Conservation (phyloP, 2,329 filamentous ascomycete genomes). For the Fusarium zealandicum region DNA sequence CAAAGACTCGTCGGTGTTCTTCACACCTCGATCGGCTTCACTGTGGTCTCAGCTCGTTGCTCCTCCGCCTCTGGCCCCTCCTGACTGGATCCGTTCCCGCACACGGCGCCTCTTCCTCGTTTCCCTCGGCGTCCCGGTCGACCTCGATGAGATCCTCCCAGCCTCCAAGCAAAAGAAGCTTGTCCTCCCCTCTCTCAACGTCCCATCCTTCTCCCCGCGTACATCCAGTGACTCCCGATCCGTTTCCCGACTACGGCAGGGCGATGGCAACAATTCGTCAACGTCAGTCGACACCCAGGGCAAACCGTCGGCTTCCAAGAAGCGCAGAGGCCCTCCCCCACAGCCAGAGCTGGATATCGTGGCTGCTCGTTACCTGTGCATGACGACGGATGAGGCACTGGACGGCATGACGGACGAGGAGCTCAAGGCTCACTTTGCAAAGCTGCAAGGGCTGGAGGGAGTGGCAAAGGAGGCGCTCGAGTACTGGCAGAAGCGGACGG, state of each 20-base stretch:
- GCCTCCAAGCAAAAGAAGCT: constrained; percentile 98
- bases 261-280: constrained; percentile 61
- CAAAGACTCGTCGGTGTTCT: constrained; percentile 72
- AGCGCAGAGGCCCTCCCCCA: constrained; percentile 66
- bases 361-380: constrained; percentile 78
- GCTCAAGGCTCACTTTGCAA: constrained; percentile 73
- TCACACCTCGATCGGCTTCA: constrained; percentile 85
- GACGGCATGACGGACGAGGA: constrained; percentile 80
- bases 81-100: constrained; percentile 96
- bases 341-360: constrained; percentile 81
- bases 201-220: constrained; percentile 63
- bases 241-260: constrained; percentile 54
- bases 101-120: constrained; percentile 95
- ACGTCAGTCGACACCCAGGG: constrained; percentile 67
- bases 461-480: constrained; percentile 79
- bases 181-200: constrained; percentile 86
- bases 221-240: constrained; percentile 63
- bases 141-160: constrained; percentile 95
- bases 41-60: constrained; percentile 97
- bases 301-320: constrained; percentile 55
- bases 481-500: constrained; percentile 86
- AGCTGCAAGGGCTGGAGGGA: constrained; percentile 73
- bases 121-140: constrained; percentile 92
- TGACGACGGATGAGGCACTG: constrained; percentile 84
- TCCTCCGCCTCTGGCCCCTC: constrained; percentile 90